Percentiles rank a stretch among this genome's conserved stretches.
These are phyloP conservation scores for Firmiana major DNA, from an alignment of 345 rosid species.

Conservation along the genomic window DNA sequence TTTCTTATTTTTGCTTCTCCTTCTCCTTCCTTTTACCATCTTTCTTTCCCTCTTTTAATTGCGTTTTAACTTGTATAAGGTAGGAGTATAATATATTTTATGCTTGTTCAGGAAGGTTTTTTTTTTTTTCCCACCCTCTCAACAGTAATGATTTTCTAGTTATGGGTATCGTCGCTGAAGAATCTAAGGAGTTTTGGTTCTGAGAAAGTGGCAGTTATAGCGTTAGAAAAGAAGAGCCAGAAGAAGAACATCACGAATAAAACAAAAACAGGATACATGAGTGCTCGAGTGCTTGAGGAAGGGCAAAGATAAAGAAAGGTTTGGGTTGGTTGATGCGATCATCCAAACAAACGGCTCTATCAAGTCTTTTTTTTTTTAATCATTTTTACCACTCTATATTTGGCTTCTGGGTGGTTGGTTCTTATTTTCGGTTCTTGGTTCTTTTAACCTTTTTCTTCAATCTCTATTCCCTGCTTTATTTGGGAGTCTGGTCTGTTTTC, in stretches of 20 bases:
- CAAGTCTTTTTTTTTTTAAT: constrained; percentile 8
- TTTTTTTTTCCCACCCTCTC: background rate
- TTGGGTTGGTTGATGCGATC: constrained; percentile 33
- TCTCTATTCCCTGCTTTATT: background rate
- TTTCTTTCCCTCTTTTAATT: background rate
- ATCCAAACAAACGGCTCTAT: constrained; percentile 34
- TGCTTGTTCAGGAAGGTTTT: constrained; percentile 8
- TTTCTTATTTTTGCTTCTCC: background rate
- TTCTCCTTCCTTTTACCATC: background rate
- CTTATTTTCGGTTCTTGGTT: constrained; percentile 13
- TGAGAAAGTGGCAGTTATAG: constrained; percentile 42
- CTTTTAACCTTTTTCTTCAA: background rate
- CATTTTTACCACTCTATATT: constrained; percentile 27
- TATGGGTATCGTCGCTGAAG: constrained; percentile 46
- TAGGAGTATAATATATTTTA: background rate
- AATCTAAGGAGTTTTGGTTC: constrained; percentile 43
- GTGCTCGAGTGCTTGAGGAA: constrained; percentile 32
- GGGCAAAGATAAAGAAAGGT: background rate
- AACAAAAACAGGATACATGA: constrained; percentile 22
- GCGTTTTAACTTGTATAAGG: background rate
- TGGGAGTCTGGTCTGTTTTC: background rate
- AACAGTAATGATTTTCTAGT: constrained; percentile 46
- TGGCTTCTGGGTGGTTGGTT: constrained; percentile 25
- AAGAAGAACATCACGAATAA: background rate
- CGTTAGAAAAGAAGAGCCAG: constrained; percentile 27